These are phyloP conservation scores for Houttuynia cordata DNA, from an alignment of 164 flowering plant species.

Conservation along the genomic window DNA sequence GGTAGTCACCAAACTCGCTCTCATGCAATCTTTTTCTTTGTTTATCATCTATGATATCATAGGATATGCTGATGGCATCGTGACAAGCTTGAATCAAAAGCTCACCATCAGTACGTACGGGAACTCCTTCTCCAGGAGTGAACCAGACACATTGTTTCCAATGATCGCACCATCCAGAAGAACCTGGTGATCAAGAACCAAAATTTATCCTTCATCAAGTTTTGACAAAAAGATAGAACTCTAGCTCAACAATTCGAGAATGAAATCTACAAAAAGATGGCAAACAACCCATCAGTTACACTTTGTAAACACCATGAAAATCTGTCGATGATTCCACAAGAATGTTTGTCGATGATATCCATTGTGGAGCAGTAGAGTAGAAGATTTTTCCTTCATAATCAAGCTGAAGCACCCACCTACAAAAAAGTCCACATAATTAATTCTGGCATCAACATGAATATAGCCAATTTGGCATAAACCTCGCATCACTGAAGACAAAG, in stretches of 20 bases:
- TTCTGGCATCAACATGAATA: neutral
- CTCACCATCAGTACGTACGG: constrained; percentile 41
- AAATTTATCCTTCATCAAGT: neutral
- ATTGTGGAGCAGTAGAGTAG: constrained; percentile 81
- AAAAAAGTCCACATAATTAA: neutral
- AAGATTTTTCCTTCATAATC: constrained; percentile 71
- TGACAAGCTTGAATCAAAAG: constrained; percentile 57
- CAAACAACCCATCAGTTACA: too few relatives aligned
- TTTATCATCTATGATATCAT: constrained; percentile 25
- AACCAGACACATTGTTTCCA: constrained; percentile 98
- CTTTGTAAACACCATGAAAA: constrained; percentile 16
- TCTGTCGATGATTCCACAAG: constrained; percentile 11
- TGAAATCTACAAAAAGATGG: too few relatives aligned
- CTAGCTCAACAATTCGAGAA: neutral
- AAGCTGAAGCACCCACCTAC: constrained; percentile 95
- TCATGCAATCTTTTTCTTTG: constrained; percentile 9
- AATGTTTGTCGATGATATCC: constrained; percentile 32
- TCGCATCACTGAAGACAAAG: neutral
- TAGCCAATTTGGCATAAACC: neutral
- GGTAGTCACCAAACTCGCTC: constrained; percentile 8
- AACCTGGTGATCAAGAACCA: constrained; percentile 22
- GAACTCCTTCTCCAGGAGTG: constrained; percentile 41
- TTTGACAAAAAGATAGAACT: neutral
- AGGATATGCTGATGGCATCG: constrained; percentile 51
- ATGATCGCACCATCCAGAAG: constrained; percentile 81